Base-by-base conservation (phyloP, 441 rosid species). In the Pelargonium cotyledonis region DNA sequence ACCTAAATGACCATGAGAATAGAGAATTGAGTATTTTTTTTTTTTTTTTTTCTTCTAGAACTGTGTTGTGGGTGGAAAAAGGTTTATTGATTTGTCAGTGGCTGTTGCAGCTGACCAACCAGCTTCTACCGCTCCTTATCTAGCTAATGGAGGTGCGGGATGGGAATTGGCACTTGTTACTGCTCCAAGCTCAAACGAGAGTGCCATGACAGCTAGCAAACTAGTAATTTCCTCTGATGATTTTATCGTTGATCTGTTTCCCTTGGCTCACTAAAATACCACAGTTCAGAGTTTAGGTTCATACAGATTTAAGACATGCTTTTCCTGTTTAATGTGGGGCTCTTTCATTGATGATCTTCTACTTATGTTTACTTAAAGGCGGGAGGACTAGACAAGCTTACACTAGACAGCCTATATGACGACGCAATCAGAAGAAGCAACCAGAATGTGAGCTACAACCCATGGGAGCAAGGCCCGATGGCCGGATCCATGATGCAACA, bases 161-260 rank as follows among this genome's bases (percentile, higher is more conserved):
- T 92, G 98, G 98, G 98, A 92, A 80, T 67, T 92, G 69, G 95
- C 98, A 8, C 91, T 92, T 70, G 95, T 92, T 66, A 85, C 93
- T 60, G 88, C 93, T 71, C 88, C 98, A 43, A 92, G 96, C 80
- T 87, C 93, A 66, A 92, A 88, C 73, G 95, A 78, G 47, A 80
- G 71, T 66, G 88, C 90, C 5, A 43, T 86, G 51, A 80, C 89
- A 67, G 80, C 89, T 58, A 90, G 92, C 80, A 89, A 87, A 79
- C 77, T 92, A 92, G 98, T 92, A 87, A 41, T 29, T 51, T 49
- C 63, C 72, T 21, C 38, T 14, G 21, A 19, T 66, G 47, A 6
- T 10, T 70, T 65, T 19, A 8, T 16, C 60, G 51, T 58, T 62
- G 51, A 21, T 10, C 10, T 67, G 35, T 29, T 44, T 31, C 6